phyloP scores from a whole-genome alignment of 768 basidiomycete species.

The Tylopilus cervinicoccineus region DNA sequence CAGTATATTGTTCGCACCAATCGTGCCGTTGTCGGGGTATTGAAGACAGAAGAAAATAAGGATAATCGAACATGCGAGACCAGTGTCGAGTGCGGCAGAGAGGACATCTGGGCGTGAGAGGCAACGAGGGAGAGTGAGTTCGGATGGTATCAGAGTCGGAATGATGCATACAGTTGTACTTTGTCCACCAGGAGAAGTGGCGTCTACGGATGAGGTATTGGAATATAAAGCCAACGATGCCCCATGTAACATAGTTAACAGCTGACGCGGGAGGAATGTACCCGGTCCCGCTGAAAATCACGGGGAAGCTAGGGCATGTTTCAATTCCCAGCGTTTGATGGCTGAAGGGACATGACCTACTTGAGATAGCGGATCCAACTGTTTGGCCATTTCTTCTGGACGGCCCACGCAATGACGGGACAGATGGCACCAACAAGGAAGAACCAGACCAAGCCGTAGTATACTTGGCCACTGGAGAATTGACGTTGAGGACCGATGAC shows the following conservation, averaged over 20 bases:
- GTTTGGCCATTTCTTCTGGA: slow-evolving; percentile 60
- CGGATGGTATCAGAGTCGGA: slow-evolving; percentile 6
- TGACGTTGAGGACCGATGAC: slow-evolving; percentile 78
- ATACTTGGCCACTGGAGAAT: slow-evolving; percentile 66
- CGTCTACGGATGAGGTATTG: slow-evolving; percentile 58
- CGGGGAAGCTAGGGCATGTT: slow-evolving; percentile 35
- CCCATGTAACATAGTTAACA: slow-evolving; percentile 64
- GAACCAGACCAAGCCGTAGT: slow-evolving; percentile 63
- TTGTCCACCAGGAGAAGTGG: slow-evolving; percentile 68
- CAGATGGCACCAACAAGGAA: slow-evolving; percentile 72
- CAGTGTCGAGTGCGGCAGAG: slow-evolving; percentile 69
- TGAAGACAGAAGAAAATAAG: slow-evolving; percentile 60
- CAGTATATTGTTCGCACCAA: slow-evolving; percentile 52
- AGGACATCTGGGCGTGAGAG: slow-evolving; percentile 44
- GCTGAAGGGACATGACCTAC: slow-evolving; percentile 32
- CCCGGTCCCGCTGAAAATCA: slow-evolving; percentile 56
- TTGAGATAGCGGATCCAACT: slow-evolving; percentile 61
- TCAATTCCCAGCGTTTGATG: background rate
- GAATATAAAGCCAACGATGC: slow-evolving; percentile 63
- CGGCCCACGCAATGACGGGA: slow-evolving; percentile 53
- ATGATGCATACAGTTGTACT: slow-evolving; percentile 37
- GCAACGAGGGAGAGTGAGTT: background rate
- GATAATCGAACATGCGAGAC: slow-evolving; percentile 56
- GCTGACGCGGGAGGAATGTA: slow-evolving; percentile 64
- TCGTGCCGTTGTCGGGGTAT: slow-evolving; percentile 56